These are phyloP conservation scores for Andrographis paniculata DNA, from an alignment of 305 asterid genomes.

Conservation along the genomic window DNA sequence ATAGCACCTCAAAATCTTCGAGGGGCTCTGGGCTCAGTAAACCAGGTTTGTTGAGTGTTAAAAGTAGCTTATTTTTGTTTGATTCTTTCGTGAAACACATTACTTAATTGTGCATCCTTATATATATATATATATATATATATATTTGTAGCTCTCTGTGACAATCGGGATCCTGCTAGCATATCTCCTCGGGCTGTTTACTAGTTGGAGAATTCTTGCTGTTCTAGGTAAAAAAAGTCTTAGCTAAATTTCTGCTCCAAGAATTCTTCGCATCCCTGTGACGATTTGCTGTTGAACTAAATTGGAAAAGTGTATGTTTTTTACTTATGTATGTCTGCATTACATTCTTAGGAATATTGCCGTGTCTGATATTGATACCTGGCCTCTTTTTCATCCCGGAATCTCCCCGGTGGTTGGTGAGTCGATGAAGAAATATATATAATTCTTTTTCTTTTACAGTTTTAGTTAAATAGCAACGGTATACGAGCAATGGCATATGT, in stretches of 20 bases:
- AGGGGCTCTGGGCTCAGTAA: constrained; percentile 87
- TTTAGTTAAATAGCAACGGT: constrained; percentile 11
- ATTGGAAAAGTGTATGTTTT: too few relatives aligned
- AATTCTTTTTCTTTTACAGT: neutral
- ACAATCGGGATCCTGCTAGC: constrained; percentile 85
- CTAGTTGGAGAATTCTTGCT: constrained; percentile 80
- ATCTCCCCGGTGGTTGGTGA: constrained; percentile 99
- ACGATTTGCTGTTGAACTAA: too few relatives aligned
- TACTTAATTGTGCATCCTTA: constrained; percentile 9
- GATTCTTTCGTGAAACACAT: constrained; percentile 10
- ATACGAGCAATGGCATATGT: constrained; percentile 17
- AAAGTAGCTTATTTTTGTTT: constrained; percentile 11
- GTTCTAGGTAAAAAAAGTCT: constrained; percentile 91
- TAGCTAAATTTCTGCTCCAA: too few relatives aligned
- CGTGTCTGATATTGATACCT: constrained; percentile 82
- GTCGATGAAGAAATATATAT: constrained; percentile 29
- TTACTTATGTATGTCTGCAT: too few relatives aligned
- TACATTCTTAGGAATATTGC: constrained; percentile 86
- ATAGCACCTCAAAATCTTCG: constrained; percentile 89
- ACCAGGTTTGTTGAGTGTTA: constrained; percentile 55
- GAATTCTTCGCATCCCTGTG: too few relatives aligned
- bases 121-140: too few relatives aligned
- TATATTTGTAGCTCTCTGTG: constrained; percentile 84
- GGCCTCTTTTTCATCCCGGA: constrained; percentile 92
- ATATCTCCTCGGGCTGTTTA: constrained; percentile 69